Percentiles rank a stretch among this genome's conserved stretches.
These are phyloP conservation scores for Agroathelia rolfsii DNA, from an alignment of 1,284 basidiomycete species.

Conservation along the genomic window DNA sequence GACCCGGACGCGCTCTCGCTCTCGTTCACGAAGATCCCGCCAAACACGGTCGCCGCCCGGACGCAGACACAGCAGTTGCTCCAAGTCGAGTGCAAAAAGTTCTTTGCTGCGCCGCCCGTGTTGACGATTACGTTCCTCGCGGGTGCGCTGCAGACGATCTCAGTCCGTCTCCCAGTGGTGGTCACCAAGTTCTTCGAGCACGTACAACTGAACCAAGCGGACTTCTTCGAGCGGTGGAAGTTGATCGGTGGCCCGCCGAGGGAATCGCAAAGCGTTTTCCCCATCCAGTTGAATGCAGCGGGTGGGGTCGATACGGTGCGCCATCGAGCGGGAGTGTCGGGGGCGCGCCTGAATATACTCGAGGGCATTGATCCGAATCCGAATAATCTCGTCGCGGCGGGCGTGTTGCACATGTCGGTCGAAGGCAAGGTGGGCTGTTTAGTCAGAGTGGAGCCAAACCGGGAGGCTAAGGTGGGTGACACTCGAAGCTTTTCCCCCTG, in stretches of 20 bases:
- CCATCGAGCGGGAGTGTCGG: constrained; percentile 69
- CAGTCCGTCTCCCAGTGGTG: constrained; percentile 79
- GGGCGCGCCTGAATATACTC: constrained; percentile 70
- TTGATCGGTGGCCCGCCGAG: constrained; percentile 90
- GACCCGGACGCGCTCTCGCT: constrained; percentile 70
- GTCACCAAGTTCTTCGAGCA: constrained; percentile 91
- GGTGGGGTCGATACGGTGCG: constrained; percentile 70
- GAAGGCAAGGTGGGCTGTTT: constrained; percentile 94
- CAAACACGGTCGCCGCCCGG: constrained; percentile 68
- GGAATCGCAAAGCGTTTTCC: constrained; percentile 85
- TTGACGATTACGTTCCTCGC: constrained; percentile 87
- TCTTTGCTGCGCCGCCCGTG: constrained; percentile 74
- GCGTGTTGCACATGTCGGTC: constrained; percentile 79
- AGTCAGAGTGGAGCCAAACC: constrained; percentile 88
- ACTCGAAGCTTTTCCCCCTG: too few species aligned
- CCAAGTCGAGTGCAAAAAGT: constrained; percentile 88
- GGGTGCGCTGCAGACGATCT: constrained; percentile 81
- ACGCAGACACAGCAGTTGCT: constrained; percentile 90
- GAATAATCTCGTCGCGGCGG: constrained; percentile 83
- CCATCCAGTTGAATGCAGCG: constrained; percentile 55
- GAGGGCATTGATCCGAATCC: constrained; percentile 81
- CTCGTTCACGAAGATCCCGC: constrained; percentile 84
- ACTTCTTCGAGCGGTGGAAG: constrained; percentile 99
- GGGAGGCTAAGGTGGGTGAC: constrained; percentile 85
- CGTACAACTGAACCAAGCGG: constrained; percentile 70